phyloP scores from a whole-genome alignment of 345 rosid genomes.

The Syzygium jambos region DNA sequence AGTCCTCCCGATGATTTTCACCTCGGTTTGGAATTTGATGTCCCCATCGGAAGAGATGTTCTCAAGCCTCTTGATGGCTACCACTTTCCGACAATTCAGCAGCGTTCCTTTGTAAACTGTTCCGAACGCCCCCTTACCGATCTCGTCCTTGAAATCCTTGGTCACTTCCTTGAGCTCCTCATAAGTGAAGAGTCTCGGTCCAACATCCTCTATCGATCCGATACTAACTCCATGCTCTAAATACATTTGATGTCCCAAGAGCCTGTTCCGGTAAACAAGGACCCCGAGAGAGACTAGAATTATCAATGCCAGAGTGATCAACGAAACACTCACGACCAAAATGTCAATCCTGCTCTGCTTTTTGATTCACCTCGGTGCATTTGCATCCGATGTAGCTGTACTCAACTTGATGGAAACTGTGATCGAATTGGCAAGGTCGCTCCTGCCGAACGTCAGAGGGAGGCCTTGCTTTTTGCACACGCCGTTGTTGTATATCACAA shows the following conservation, averaged over 20 bases:
- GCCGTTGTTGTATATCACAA: neutral
- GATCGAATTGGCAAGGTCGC: neutral
- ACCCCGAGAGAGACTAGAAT: neutral
- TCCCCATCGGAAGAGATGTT: conserved; percentile 1
- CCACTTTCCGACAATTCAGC: neutral
- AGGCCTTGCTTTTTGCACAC: conserved; percentile 3
- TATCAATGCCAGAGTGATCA: neutral
- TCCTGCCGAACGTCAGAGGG: conserved; percentile 3
- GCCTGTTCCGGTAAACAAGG: neutral
- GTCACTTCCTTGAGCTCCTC: conserved; percentile 8
- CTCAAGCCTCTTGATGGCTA: conserved; percentile 6
- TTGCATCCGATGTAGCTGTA: no score
- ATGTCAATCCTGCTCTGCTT: neutral
- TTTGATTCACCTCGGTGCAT: neutral
- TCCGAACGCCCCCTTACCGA: conserved; percentile 19
- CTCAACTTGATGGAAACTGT: neutral
- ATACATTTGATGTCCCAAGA: neutral
- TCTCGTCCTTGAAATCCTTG: conserved; percentile 10
- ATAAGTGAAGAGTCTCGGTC: conserved; percentile 1
- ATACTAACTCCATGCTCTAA: neutral
- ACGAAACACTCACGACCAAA: neutral
- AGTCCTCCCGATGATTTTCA: conserved; percentile 13
- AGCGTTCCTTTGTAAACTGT: neutral
- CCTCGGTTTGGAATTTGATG: conserved; percentile 10
- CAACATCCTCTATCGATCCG: neutral